Evolutionary conservation across 2,329 filamentous ascomycete genomes (phyloP).

Genomic region (Clarireedia homoeocarpa): DNA sequence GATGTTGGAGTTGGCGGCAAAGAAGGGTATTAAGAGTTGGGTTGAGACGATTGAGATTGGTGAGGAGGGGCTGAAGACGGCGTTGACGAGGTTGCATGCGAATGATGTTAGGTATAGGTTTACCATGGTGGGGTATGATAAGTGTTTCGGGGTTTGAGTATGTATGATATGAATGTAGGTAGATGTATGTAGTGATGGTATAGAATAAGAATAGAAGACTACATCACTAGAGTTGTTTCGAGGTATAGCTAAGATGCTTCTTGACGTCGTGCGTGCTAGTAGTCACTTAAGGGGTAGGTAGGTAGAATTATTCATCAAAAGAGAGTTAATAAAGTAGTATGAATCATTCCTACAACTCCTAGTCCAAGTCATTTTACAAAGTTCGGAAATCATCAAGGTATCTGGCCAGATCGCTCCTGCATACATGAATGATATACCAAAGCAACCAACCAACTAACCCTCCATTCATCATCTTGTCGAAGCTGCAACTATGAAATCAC

Average conservation of each 20-base stretch:
- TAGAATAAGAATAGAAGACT: too few species aligned
- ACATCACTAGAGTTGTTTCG: too few species aligned
- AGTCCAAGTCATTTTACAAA: neutral
- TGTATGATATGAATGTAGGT: neutral
- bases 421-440: neutral
- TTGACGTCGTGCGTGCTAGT: neutral
- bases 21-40: conserved; percentile 63
- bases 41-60: conserved; percentile 67
- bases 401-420: conserved; percentile 1
- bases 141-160: conserved; percentile 43
- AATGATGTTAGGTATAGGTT: conserved; percentile 69
- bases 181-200: neutral
- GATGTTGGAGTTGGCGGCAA: conserved; percentile 64
- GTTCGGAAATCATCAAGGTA: conserved; percentile 2
- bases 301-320: neutral
- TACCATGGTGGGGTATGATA: conserved; percentile 61
- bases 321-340: neutral
- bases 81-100: conserved; percentile 59
- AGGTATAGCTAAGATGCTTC: too few species aligned
- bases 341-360: neutral
- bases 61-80: conserved; percentile 59
- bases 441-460: neutral
- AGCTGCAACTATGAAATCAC: neutral
- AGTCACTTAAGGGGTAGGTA: too few species aligned
- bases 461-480: neutral